phyloP scores from a whole-genome alignment of 345 rosid species.

The Corchorus capsularis region DNA sequence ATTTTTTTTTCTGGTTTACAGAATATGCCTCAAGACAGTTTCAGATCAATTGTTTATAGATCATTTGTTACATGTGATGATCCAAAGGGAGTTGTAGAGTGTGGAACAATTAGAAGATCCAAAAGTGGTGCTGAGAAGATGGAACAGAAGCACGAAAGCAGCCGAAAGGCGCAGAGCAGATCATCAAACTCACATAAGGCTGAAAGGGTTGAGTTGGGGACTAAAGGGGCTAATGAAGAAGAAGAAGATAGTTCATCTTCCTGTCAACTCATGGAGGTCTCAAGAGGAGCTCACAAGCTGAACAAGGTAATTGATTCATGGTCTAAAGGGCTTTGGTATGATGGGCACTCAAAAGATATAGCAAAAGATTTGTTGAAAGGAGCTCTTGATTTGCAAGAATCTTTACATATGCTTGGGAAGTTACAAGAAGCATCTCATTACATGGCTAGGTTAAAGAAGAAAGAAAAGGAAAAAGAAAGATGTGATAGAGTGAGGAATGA shows the following conservation, averaged over 20 bases:
- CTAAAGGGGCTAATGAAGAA: constrained; percentile 26
- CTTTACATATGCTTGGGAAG: constrained; percentile 68
- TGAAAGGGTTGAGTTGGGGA: constrained; percentile 33
- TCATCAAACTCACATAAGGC: constrained; percentile 27
- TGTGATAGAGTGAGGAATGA: constrained; percentile 29
- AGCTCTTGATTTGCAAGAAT: constrained; percentile 87
- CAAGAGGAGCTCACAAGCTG: constrained; percentile 79
- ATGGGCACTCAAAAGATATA: constrained; percentile 53
- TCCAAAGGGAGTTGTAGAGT: constrained; percentile 83
- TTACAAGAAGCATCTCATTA: constrained; percentile 72
- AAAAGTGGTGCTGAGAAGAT: constrained; percentile 41
- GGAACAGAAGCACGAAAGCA: constrained; percentile 40
- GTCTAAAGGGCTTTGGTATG: constrained; percentile 49
- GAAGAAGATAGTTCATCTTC: constrained; percentile 41
- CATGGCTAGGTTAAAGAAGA: constrained; percentile 50
- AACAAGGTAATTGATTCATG: constrained; percentile 66
- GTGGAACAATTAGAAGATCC: constrained; percentile 70
- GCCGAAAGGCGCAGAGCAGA: constrained; percentile 27
- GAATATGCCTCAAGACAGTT: constrained; percentile 70
- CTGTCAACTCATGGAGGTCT: constrained; percentile 72
- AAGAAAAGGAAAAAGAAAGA: constrained; percentile 44
- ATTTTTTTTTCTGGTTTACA: constrained; percentile 20
- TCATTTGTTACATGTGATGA: constrained; percentile 86
- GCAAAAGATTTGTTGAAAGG: constrained; percentile 78
- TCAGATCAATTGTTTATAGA: constrained; percentile 67